These are phyloP conservation scores for Coemansia sp. DNA, from an alignment of 192 early-diverging fungal species.

Conservation along the genomic window DNA sequence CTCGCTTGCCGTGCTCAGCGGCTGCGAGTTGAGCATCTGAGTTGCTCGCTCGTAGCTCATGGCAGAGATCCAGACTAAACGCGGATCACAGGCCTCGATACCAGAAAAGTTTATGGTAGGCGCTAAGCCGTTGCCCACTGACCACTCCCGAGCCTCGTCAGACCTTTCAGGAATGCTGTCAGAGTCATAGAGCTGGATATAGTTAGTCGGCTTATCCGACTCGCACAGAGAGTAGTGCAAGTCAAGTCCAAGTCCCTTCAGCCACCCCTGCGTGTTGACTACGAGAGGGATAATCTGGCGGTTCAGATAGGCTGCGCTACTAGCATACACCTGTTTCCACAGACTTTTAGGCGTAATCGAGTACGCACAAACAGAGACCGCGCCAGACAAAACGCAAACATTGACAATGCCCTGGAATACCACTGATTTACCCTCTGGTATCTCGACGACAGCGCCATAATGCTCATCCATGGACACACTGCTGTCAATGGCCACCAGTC, in stretches of 20 bases:
- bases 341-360: background rate
- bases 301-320: slow-evolving; percentile 29
- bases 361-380: slow-evolving; percentile 39
- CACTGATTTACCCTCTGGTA: slow-evolving; percentile 21
- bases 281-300: slow-evolving; percentile 72
- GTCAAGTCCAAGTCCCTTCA: slow-evolving; percentile 87
- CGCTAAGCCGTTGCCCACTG: slow-evolving; percentile 14
- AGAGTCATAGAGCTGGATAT: slow-evolving; percentile 63
- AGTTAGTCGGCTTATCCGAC: slow-evolving; percentile 66
- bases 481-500: slow-evolving; percentile 4
- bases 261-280: slow-evolving; percentile 96
- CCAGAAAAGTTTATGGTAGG: slow-evolving; percentile 54
- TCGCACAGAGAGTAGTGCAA: slow-evolving; percentile 72
- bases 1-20: background rate
- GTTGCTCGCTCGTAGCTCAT: slow-evolving; percentile 35
- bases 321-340: slow-evolving; percentile 29
- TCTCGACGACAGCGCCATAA: slow-evolving; percentile 29
- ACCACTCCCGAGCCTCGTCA: slow-evolving; percentile 1
- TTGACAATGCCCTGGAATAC: slow-evolving; percentile 51
- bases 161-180: background rate
- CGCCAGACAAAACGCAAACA: slow-evolving; percentile 40
- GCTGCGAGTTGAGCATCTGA: slow-evolving; percentile 15
- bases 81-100: slow-evolving; percentile 33
- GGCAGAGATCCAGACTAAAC: slow-evolving; percentile 36
- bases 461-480: slow-evolving; percentile 10